Percentiles rank a stretch among this genome's conserved stretches.
Conservation (phyloP, 1,139 yeast genomes). For the Yamadazyma spencermartinsiae region DNA sequence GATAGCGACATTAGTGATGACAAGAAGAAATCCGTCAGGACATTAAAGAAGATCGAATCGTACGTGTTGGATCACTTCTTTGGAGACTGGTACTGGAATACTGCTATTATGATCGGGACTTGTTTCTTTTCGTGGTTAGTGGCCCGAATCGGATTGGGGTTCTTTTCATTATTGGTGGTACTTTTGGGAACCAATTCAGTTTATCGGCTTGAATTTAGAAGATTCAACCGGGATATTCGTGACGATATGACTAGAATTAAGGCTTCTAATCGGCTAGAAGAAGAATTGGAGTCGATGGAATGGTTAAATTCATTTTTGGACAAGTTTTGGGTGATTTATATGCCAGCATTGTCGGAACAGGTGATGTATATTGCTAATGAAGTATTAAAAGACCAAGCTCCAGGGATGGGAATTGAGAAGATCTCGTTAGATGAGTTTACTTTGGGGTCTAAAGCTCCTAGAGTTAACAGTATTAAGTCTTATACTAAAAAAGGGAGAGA, state of each 20-base stretch:
- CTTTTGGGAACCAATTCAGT: constrained; percentile 63
- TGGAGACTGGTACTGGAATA: constrained; percentile 74
- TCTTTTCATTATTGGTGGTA: constrained; percentile 57
- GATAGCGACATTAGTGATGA: constrained; percentile 22
- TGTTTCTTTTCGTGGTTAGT: constrained; percentile 70
- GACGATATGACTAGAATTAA: constrained; percentile 70
- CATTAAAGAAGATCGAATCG: constrained; percentile 42
- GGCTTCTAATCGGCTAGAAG: constrained; percentile 60
- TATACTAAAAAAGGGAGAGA: constrained; percentile 67
- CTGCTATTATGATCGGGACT: constrained; percentile 62
- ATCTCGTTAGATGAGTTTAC: constrained; percentile 74
- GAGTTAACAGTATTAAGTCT: constrained; percentile 68
- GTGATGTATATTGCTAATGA: constrained; percentile 69
- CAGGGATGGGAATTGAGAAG: constrained; percentile 79
- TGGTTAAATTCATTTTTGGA: constrained; percentile 78
- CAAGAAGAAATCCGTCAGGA: constrained; percentile 27
- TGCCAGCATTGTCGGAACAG: constrained; percentile 82
- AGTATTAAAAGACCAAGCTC: constrained; percentile 66
- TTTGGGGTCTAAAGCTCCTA: constrained; percentile 76
- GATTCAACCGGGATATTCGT: constrained; percentile 69
- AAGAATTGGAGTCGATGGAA: constrained; percentile 68
- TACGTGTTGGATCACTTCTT: constrained; percentile 68
- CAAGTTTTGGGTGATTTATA: constrained; percentile 82
- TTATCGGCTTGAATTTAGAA: constrained; percentile 67
- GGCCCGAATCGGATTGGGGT: constrained; percentile 58